Evolutionary conservation across 768 basidiomycete species (phyloP).

Genomic region (Trametes villosa): DNA sequence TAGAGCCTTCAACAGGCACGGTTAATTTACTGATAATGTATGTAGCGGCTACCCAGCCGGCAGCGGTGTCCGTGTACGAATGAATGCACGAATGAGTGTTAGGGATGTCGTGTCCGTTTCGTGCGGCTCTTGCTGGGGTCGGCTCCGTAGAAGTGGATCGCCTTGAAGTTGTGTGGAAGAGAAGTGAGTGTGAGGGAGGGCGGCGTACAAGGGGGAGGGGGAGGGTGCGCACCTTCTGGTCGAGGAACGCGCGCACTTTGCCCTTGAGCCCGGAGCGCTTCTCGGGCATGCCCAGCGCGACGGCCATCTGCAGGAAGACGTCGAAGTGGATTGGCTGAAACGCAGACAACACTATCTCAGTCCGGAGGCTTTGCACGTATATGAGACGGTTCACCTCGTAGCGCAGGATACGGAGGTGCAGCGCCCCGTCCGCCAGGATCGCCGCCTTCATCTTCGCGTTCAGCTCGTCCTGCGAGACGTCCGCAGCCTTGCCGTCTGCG

Average conservation of each 20-base stretch:
- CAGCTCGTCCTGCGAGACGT: conserved; percentile 46
- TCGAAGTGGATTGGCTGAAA: conserved; percentile 62
- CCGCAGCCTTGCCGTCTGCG: conserved; percentile 7
- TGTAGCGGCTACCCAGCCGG: conserved; percentile 6
- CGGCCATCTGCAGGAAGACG: conserved; percentile 50
- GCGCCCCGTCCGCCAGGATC: conserved; percentile 48
- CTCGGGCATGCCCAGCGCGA: conserved; percentile 29
- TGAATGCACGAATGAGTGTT: not conserved
- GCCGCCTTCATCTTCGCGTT: conserved; percentile 44
- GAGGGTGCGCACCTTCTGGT: conserved; percentile 50
- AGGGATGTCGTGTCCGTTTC: conserved; percentile 22
- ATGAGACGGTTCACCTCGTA: conserved; percentile 55
- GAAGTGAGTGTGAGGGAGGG: no score
- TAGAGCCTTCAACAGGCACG: conserved; percentile 43
- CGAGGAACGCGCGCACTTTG: conserved; percentile 55
- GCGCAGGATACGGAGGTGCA: conserved; percentile 63
- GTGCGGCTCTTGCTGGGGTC: conserved; percentile 37
- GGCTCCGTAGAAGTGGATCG: conserved; percentile 56
- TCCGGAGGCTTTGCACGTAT: not conserved
- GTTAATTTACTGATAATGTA: conserved; percentile 20
- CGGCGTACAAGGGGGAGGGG: not conserved
- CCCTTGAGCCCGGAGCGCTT: conserved; percentile 37
- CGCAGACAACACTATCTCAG: not conserved
- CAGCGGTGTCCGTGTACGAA: not conserved
- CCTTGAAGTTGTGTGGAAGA: conserved; percentile 37